Evolutionary conservation across 2,329 filamentous ascomycete species (phyloP), one percentile per base, ranked within the genome.

Genomic region (Diplodia corticola): DNA sequence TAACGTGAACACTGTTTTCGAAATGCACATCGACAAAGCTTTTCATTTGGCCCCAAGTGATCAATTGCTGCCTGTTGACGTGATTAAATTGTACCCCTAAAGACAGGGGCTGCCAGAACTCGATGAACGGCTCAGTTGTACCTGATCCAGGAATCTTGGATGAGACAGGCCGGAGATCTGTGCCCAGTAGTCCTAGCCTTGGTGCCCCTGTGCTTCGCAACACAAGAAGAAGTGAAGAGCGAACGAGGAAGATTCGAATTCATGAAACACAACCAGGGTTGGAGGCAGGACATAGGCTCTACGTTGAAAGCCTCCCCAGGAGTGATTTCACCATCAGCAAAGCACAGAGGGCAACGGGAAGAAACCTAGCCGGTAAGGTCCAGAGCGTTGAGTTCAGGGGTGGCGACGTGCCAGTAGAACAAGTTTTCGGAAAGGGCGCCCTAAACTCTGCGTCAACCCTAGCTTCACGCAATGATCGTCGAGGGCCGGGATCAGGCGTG

Each of bases 1-100:
- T 61, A 61, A 35, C 57, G 26, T 44, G 57, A 33, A 20, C 57
- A 61, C 57, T 61, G 44, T 61, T 61, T 40, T 46, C 40, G 55
- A 60, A 46, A 46, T 48, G 35, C 37, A 46, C 55, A 48, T 30
- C 26, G 37, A 35, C 12, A 61, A 44, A 13, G 6, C 5, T 35
- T 35, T 61, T 10, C 20, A 35, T 22, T 22, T 26, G 17, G 15
- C 28, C 37, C 13, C 7, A 33, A 46, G 55, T 60, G 55, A 60
- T 12, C 6, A 37, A 44, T 9, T 6, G 13, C 13, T 28, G 57
- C n/a, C 37, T 7, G 24, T 35, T 49, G 26, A 28, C 44, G 57
- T 26, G 22, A 17, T 10, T 61, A 17, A 37, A 35, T 49, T 35
- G 10, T 22, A 49, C 22, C 48, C 22, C 48, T 7, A 20, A 28